Percentiles rank a stretch among this genome's conserved stretches.
Conservation (phyloP, 1,284 basidiomycete species). For the Malassezia nana region DNA sequence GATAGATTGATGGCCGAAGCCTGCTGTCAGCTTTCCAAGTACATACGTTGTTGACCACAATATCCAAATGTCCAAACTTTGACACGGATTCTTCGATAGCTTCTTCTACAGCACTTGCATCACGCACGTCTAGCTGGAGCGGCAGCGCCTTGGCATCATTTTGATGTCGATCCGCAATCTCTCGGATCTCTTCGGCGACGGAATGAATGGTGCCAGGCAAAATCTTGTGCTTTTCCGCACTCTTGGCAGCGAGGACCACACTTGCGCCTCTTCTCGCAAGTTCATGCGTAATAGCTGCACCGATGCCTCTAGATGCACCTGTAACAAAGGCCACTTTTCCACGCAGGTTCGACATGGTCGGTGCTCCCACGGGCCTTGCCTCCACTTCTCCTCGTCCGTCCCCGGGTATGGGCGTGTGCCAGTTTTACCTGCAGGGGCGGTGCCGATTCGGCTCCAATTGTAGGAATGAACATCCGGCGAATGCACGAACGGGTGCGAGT, state of each 20-base stretch:
- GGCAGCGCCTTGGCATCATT: slow-evolving; percentile 26
- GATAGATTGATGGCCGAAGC: slow-evolving; percentile 44
- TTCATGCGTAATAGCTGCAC: slow-evolving; percentile 31
- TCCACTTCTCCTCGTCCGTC: background rate
- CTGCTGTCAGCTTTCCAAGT: background rate
- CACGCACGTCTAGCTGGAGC: slow-evolving; percentile 44
- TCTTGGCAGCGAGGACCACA: slow-evolving; percentile 39
- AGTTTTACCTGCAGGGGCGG: slow-evolving; percentile 17
- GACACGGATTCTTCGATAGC: slow-evolving; percentile 26
- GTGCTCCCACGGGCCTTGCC: background rate
- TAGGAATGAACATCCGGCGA: slow-evolving; percentile 12
- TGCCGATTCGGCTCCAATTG: slow-evolving; percentile 17
- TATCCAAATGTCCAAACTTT: slow-evolving; percentile 41
- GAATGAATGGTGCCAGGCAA: slow-evolving; percentile 47
- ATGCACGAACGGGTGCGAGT: background rate
- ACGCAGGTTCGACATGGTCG: background rate
- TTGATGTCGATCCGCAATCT: slow-evolving; percentile 18
- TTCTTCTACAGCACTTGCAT: slow-evolving; percentile 28
- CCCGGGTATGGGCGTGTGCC: slow-evolving; percentile 15
- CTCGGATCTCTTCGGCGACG: slow-evolving; percentile 39
- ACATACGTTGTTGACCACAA: slow-evolving; percentile 45
- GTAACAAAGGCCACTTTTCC: slow-evolving; percentile 25
- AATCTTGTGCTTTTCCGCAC: slow-evolving; percentile 18
- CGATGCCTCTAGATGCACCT: slow-evolving; percentile 36
- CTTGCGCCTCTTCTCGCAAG: slow-evolving; percentile 33